A percentile compares a stretch with the other conserved stretches of the same genome.
Evolutionary conservation across 2,329 filamentous ascomycete species (phyloP).

Genomic region (Fusarium sp.): DNA sequence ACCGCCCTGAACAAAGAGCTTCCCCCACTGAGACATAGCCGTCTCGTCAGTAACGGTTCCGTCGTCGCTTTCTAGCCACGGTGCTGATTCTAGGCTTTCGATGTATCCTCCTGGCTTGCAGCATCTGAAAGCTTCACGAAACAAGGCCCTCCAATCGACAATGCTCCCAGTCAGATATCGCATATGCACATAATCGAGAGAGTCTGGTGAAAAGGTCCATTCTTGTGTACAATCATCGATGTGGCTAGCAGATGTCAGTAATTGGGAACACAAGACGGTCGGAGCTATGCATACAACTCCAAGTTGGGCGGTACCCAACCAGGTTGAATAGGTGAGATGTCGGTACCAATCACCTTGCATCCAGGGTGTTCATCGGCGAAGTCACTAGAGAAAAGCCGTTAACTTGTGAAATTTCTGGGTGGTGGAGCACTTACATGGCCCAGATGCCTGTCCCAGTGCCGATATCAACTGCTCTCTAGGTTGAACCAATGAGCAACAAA

Average conservation of each 20-base stretch:
- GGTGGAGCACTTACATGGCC: slow-evolving; percentile 1
- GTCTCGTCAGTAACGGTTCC: neutral
- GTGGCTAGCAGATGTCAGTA: neutral
- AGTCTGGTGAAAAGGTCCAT: slow-evolving; percentile 4
- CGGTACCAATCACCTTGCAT: slow-evolving; percentile 3
- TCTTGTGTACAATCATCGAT: slow-evolving; percentile 17
- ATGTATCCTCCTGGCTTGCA: slow-evolving; percentile 5
- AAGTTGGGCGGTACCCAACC: slow-evolving; percentile 11
- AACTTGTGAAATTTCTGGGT: fast-evolving
- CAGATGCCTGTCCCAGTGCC: slow-evolving; percentile 19
- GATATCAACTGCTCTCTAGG: neutral
- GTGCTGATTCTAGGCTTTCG: slow-evolving; percentile 8
- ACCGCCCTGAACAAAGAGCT: neutral
- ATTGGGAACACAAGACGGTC: neutral
- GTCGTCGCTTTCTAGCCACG: neutral
- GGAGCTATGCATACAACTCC: slow-evolving; percentile 1
- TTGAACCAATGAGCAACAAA: neutral
- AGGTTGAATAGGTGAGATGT: slow-evolving; percentile 15
- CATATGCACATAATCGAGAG: slow-evolving; percentile 13
- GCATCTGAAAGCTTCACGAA: neutral
- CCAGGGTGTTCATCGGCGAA: slow-evolving; percentile 14
- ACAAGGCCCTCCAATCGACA: neutral
- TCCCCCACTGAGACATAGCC: neutral
- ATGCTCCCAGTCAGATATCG: slow-evolving; percentile 13
- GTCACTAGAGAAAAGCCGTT: neutral